These are phyloP conservation scores for Gonapodya sp. DNA, from an alignment of 192 early-diverging fungal species.

Conservation along the genomic window DNA sequence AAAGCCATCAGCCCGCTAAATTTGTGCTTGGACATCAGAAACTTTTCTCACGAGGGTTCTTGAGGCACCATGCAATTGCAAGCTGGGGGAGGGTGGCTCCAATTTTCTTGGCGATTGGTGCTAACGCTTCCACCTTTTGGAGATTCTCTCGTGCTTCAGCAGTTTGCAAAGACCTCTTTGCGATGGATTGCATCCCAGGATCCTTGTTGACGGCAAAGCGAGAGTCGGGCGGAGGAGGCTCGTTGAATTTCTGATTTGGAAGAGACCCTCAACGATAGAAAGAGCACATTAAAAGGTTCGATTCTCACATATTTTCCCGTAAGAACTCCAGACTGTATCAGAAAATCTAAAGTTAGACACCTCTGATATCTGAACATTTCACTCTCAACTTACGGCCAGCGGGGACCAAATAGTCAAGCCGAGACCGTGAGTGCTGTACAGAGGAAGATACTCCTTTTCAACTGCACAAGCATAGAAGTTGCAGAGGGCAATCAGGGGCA, in stretches of 20 bases:
- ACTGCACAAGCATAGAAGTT: conserved; percentile 18
- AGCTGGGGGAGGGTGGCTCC: conserved; percentile 54
- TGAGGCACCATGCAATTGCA: conserved; percentile 64
- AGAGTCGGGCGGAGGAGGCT: not conserved
- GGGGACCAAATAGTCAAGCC: conserved; percentile 76
- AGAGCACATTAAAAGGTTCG: not conserved
- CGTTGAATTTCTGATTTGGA: not conserved
- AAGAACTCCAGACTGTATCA: not conserved
- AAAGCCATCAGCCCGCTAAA: no score
- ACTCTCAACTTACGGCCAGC: conserved; percentile 40
- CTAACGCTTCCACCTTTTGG: conserved; percentile 11
- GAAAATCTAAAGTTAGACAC: not conserved
- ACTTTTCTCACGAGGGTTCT: conserved; percentile 51
- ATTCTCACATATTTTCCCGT: not conserved
- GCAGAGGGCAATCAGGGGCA: no score
- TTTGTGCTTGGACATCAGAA: no score
- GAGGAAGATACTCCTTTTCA: conserved; percentile 59
- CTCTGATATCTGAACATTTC: no score
- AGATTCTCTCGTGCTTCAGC: not conserved
- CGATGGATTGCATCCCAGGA: not conserved
- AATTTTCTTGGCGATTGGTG: conserved; percentile 46
- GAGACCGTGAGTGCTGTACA: conserved; percentile 57
- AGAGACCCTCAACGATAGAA: no score
- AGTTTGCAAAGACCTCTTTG: not conserved
- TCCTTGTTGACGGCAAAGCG: conserved; percentile 6